Base-by-base conservation (phyloP, 345 rosid genomes). In the Stellera chamaejasme region DNA sequence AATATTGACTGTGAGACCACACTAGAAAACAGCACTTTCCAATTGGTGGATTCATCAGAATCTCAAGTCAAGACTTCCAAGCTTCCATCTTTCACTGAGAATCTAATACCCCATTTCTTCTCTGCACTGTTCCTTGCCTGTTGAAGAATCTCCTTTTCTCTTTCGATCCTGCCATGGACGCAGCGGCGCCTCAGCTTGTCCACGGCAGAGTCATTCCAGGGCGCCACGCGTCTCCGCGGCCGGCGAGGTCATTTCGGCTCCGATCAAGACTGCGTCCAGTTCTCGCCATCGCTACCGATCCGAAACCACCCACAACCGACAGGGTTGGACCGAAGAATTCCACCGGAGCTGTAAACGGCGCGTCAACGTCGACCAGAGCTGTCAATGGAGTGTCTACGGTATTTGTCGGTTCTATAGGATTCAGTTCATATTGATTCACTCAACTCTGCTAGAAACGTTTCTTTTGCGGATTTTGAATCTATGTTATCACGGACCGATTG, bases 231-330 rank as follows among this genome's bases (percentile, higher is more conserved):
- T 28, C 53, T 43, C 71, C 76, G 45, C 77, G 9, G 55, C 60
- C 46, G 59, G 45, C 61, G 56, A 55, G 67, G 9, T 32, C 39
- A 13, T 32, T 73, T 47, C 62, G 73, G 26, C 56, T 52, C 41
- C 75, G 81, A 15, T 52, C 73, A 27, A 67, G 70, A 28, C 15
- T 16, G 9, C 54, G 50, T 46, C 75, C 65, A 39, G 75, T 83
- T 45, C 55, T 74, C 27, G 90, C 96, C 41, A 77, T 88, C 45
- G 85, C 95, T 12, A 70, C 93, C 48, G 90, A 88, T 19, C 84
- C 95, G 13, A 88, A 83, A 65, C 88, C 95, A 19, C 45, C 77
- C 4, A 77, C 63, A 55, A 68, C 77, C 11, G 64, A 62, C 7
- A 67, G 76, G n/a, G 49, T 71, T 10, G 64, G 66, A 61, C 56